A percentile compares a stretch with the other conserved stretches of the same genome.
Conservation (phyloP, 1,139 yeast species). For the Blastobotrys capitulatus region DNA sequence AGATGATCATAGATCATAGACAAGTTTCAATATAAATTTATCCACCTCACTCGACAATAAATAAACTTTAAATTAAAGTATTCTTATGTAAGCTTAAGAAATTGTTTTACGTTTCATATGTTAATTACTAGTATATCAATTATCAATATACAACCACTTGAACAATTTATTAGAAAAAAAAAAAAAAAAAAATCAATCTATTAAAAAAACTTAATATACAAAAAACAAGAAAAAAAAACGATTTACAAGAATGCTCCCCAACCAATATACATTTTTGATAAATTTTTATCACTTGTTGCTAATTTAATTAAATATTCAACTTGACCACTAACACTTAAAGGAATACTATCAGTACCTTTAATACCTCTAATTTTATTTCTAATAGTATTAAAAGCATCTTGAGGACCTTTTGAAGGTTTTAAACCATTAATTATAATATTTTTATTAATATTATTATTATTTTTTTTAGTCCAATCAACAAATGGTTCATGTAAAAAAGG, state of each 20-base stretch:
- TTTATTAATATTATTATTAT: slow-evolving; percentile 10
- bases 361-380: slow-evolving; percentile 82
- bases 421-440: slow-evolving; percentile 23
- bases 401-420: slow-evolving; percentile 41
- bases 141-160: too few relatives aligned
- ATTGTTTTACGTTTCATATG: too few relatives aligned
- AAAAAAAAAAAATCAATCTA: too few relatives aligned
- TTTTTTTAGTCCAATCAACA: slow-evolving; percentile 36
- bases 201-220: too few relatives aligned
- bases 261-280: slow-evolving; percentile 88
- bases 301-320: slow-evolving; percentile 85
- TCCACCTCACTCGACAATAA: too few relatives aligned
- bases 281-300: slow-evolving; percentile 65
- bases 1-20: too few relatives aligned
- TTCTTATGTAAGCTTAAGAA: too few relatives aligned
- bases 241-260: slow-evolving; percentile 84
- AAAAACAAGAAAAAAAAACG: background rate
- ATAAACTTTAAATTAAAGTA: too few relatives aligned
- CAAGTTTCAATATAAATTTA: too few relatives aligned
- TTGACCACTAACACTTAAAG: slow-evolving; percentile 88
- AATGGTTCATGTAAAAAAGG: slow-evolving; percentile 91
- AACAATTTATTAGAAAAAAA: too few relatives aligned
- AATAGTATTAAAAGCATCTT: slow-evolving; percentile 66
- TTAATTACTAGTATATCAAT: too few relatives aligned
- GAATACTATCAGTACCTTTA: slow-evolving; percentile 73